Conservation (phyloP, 139 green algal genomes). For the Coelastrella sp. region DNA sequence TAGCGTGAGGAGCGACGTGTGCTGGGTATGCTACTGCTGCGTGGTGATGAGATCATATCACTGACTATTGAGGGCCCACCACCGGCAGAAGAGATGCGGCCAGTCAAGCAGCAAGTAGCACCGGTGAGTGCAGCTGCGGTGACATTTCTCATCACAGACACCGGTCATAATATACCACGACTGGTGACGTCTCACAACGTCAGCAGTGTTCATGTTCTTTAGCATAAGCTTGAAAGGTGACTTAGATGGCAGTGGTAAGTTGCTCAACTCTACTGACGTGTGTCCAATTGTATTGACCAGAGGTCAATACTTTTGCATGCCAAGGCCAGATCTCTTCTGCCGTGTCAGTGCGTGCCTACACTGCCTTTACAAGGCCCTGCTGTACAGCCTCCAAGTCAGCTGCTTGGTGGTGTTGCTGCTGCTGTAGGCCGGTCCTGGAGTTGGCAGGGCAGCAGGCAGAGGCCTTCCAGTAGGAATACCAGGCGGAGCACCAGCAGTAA, state of each 20-base stretch:
- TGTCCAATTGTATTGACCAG: no score
- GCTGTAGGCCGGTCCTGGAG: constrained; percentile 77
- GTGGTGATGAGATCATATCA: constrained; percentile 96
- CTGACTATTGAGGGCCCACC: constrained; percentile 97
- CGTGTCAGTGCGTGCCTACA: no score
- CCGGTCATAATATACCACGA: neutral
- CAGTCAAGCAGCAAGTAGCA: constrained; percentile 63
- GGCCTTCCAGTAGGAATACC: constrained; percentile 82
- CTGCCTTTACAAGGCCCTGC: no score
- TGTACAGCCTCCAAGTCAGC: neutral
- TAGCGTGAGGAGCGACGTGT: constrained; percentile 93
- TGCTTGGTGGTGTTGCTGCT: neutral
- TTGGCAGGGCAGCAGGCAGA: constrained; percentile 84
- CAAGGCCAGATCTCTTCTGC: no score
- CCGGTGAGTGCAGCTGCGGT: constrained; percentile 48
- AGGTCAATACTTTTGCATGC: no score
- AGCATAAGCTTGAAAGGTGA: neutral
- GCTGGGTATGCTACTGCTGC: constrained; percentile 94
- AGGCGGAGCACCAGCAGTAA: constrained; percentile 80
- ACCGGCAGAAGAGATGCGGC: constrained; percentile 77
- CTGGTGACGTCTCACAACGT: neutral
- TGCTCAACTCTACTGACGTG: no score
- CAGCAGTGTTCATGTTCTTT: neutral
- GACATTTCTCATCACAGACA: neutral
- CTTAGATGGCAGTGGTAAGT: neutral